Conservation (phyloP, 164 flowering plant species). For the Berberis vulgaris region DNA sequence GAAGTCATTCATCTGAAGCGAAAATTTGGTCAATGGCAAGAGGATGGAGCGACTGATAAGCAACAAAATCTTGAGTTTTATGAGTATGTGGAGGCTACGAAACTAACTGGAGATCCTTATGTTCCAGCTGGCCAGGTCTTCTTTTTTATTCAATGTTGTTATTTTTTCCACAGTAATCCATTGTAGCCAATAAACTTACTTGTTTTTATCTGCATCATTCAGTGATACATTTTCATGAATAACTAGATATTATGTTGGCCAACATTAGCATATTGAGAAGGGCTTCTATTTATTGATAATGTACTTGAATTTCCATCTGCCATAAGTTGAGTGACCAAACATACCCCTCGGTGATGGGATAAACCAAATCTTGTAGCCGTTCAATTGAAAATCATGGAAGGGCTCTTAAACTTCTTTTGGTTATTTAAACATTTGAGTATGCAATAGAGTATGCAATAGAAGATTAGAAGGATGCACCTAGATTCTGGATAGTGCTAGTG, state of each 20-base stretch:
- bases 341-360: too few relatives aligned
- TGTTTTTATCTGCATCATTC: not conserved
- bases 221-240: too few relatives aligned
- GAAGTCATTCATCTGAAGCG: constrained; percentile 83
- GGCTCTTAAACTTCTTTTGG: too few relatives aligned
- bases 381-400: too few relatives aligned
- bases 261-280: not conserved
- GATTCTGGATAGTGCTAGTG: too few relatives aligned
- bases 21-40: constrained; percentile 84
- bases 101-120: constrained; percentile 89
- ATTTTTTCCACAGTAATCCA: not conserved
- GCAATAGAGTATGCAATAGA: too few relatives aligned
- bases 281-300: not conserved
- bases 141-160: not conserved
- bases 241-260: not conserved
- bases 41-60: constrained; percentile 36
- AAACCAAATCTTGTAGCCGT: too few relatives aligned
- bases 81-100: constrained; percentile 94
- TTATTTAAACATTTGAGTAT: too few relatives aligned
- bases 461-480: too few relatives aligned
- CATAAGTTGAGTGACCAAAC: not conserved
- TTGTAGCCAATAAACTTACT: not conserved
- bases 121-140: constrained; percentile 96
- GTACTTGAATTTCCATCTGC: not conserved
- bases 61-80: constrained; percentile 60